Conservation (phyloP, 2,329 filamentous ascomycete species). For the Sarocladium oryzae region DNA sequence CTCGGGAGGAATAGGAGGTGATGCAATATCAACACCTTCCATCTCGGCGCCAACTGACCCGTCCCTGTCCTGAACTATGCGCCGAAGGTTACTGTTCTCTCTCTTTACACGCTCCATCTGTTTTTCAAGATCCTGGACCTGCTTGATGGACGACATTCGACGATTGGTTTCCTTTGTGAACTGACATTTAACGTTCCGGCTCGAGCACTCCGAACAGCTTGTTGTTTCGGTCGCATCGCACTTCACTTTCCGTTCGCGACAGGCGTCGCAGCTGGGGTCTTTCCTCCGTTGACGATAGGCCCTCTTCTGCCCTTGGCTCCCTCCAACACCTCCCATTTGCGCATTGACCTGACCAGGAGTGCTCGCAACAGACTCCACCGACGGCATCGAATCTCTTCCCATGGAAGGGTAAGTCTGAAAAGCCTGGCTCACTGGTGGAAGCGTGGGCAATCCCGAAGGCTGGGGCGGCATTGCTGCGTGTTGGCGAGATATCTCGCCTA, state of each 20-base stretch:
- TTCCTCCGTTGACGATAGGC: slow-evolving; percentile 93
- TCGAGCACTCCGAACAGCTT: slow-evolving; percentile 95
- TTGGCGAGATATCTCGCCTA: slow-evolving; percentile 45
- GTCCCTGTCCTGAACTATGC: slow-evolving; percentile 49
- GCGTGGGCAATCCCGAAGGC: slow-evolving; percentile 45
- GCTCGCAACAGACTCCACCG: slow-evolving; percentile 49
- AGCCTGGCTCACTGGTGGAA: slow-evolving; percentile 38
- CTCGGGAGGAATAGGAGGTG: slow-evolving; percentile 55
- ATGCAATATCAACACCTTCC: slow-evolving; percentile 41
- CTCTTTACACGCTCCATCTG: slow-evolving; percentile 75
- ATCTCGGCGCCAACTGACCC: slow-evolving; percentile 44
- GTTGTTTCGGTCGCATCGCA: slow-evolving; percentile 96
- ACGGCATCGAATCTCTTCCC: slow-evolving; percentile 55
- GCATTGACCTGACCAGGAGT: slow-evolving; percentile 39
- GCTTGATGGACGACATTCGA: slow-evolving; percentile 98
- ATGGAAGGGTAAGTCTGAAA: slow-evolving; percentile 50
- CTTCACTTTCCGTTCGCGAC: slow-evolving; percentile 76
- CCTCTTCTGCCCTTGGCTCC: slow-evolving; percentile 69
- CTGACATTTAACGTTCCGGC: slow-evolving; percentile 92
- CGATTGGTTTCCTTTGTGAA: slow-evolving; percentile 99
- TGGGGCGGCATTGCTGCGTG: slow-evolving; percentile 44
- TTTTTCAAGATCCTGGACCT: slow-evolving; percentile 93
- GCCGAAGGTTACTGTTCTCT: slow-evolving; percentile 69
- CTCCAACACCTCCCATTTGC: slow-evolving; percentile 35
- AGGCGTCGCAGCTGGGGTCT: slow-evolving; percentile 96